Base-by-base conservation (phyloP, 2,329 filamentous ascomycete genomes). In the Thielaviopsis euricoi region DNA sequence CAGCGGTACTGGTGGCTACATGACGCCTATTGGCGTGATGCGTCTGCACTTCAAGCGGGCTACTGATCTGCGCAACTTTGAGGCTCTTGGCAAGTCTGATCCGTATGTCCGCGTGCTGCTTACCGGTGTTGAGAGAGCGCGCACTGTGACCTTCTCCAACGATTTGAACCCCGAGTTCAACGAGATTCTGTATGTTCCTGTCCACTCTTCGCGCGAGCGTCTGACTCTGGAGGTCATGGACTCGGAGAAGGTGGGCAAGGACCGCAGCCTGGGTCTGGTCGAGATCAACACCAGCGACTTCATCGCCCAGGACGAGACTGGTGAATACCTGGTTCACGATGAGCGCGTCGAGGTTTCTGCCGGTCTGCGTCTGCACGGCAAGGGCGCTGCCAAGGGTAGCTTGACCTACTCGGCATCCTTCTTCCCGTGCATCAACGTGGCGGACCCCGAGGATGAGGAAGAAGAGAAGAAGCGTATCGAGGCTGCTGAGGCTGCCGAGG, bases 121-220 rank as follows among this genome's bases (percentile, higher is more conserved):
- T 7, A 95, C 90, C 53, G 91, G 93, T 52, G 83, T 97, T 58
- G 86, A 93, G 67, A 95, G 91, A 70, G 89, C 81, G 10, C 83
- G 90, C 59, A 97, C 93, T 2, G 93, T 98, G 55, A 97, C 91
- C 0, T 95, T 93, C 75, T 84, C 89, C 68, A 98, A 95, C 71
- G 94, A 96, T 62, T 81, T 98, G 59, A 89, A 95, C 67, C 93
- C 93, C 1, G 86, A 93, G 56, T 98, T 87, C 84, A 89, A 98
- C 66, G 93, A 98, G 71, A 83, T 98, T 23, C 79, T 96, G 22
- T 98, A 98, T 67, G 79, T 98, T 0, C 91, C 94, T 1, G 80
- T 98, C 59, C 91, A 96, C 68, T 89, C 85, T 6, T 66, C 79
- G 15, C 85, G 88, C 33, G 93, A 98, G 68, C 89, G 86, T 66